Evolutionary conservation across 2,329 filamentous ascomycete genomes (phyloP).

Genomic region (Exophiala bonariae): DNA sequence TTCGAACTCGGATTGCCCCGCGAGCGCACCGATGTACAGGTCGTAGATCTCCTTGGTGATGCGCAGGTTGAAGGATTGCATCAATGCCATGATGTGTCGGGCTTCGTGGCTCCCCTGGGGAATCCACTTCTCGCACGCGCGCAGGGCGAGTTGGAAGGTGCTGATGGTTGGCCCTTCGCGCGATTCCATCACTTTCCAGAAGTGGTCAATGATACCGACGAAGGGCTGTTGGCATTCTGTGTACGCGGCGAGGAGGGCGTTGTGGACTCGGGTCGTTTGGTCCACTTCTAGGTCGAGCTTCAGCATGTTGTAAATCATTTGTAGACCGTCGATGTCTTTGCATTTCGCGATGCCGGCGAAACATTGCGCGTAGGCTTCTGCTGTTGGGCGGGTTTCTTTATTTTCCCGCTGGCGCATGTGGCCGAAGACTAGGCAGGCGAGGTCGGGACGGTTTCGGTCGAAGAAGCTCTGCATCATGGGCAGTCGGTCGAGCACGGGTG

Average conservation of each 20-base stretch:
- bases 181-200: constrained; percentile 81
- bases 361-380: constrained; percentile 74
- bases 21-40: constrained; percentile 74
- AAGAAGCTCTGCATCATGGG: constrained; percentile 83
- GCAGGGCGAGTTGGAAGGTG: constrained; percentile 78
- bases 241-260: constrained; percentile 85
- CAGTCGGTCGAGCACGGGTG: constrained; percentile 64
- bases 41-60: constrained; percentile 72
- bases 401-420: constrained; percentile 85
- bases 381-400: constrained; percentile 62
- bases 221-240: constrained; percentile 65
- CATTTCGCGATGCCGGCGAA: constrained; percentile 71
- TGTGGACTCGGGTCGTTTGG: constrained; percentile 73
- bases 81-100: constrained; percentile 55
- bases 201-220: constrained; percentile 66
- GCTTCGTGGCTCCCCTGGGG: constrained; percentile 43
- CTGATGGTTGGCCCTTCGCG: constrained; percentile 83
- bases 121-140: constrained; percentile 66
- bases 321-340: constrained; percentile 63
- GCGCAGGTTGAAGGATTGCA: constrained; percentile 73
- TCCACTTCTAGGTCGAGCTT: constrained; percentile 87
- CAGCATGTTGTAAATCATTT: constrained; percentile 84
- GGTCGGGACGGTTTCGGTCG: constrained; percentile 72
- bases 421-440: constrained; percentile 82
- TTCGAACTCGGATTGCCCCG: constrained; percentile 69